phyloP scores from a whole-genome alignment of 208 protist species.

The Leptomonas seymouri region DNA sequence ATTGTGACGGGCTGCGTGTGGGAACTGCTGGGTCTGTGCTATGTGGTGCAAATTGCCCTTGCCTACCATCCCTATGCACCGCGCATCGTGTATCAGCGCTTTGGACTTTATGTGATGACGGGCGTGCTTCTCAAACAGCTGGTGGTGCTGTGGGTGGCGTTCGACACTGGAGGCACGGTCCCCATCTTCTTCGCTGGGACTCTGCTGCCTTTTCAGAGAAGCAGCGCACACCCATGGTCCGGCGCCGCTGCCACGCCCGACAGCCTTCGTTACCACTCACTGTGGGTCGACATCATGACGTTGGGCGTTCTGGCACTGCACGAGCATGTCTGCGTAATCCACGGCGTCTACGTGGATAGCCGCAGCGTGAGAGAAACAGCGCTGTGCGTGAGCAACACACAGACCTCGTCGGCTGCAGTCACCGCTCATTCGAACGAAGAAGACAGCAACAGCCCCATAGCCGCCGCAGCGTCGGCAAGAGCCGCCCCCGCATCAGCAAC shows the following conservation, averaged over 20 bases:
- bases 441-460: not conserved
- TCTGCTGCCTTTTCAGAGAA: conserved; percentile 15
- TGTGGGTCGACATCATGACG: conserved; percentile 29
- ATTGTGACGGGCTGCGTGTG: conserved; percentile 53
- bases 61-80: conserved; percentile 55
- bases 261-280: conserved; percentile 15
- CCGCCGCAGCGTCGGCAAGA: not conserved
- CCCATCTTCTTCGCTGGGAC: conserved; percentile 7
- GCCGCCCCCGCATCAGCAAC: not conserved
- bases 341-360: conserved; percentile 22
- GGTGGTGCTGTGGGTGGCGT: conserved; percentile 12
- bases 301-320: conserved; percentile 23
- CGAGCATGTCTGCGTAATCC: conserved; percentile 22
- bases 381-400: too few species aligned
- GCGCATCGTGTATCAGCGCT: conserved; percentile 32
- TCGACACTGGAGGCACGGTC: conserved; percentile 1
- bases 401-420: not conserved
- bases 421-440: too few species aligned
- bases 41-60: conserved; percentile 50
- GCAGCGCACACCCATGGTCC: not conserved
- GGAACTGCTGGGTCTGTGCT: conserved; percentile 48
- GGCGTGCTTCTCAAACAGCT: conserved; percentile 51
- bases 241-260: conserved; percentile 9
- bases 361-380: too few species aligned
- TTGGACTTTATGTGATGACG: conserved; percentile 36